Evolutionary conservation across 1,284 basidiomycete species (phyloP).

Genomic region (Austroboletus niveus): DNA sequence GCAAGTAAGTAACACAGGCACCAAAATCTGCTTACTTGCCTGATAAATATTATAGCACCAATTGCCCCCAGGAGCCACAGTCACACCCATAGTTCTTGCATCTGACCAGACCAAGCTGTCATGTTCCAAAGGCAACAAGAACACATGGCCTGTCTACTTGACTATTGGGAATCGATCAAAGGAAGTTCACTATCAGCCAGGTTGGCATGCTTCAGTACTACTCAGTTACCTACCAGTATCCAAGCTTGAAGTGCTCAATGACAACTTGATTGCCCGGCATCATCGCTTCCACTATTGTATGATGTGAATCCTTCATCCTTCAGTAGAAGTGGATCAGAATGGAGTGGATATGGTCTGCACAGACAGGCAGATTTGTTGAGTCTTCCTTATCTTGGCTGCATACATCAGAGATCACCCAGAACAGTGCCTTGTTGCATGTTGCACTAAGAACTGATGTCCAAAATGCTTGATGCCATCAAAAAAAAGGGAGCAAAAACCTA

Average conservation of each 20-base stretch:
- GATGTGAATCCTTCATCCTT: constrained; percentile 13
- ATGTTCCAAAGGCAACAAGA: constrained; percentile 19
- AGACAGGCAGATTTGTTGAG: background rate
- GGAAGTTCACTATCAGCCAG: constrained; percentile 3
- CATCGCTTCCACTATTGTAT: constrained; percentile 29
- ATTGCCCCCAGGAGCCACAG: background rate
- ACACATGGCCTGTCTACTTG: constrained; percentile 23
- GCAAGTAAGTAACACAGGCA: constrained; percentile 1
- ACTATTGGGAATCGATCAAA: constrained; percentile 22
- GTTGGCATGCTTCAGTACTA: constrained; percentile 7
- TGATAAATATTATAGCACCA: background rate
- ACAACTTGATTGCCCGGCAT: constrained; percentile 1
- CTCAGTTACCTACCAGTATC: constrained; percentile 23
- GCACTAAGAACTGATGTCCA: too few species aligned
- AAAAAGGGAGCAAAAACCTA: too few species aligned
- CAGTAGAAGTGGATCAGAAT: background rate
- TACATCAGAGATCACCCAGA: too few species aligned
- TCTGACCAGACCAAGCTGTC: constrained; percentile 17
- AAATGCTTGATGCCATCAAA: background rate
- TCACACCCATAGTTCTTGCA: constrained; percentile 12
- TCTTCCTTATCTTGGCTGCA: too few species aligned
- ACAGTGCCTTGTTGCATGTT: too few species aligned
- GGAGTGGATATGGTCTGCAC: background rate
- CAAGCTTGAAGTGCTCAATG: constrained; percentile 10
- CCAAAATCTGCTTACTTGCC: too few species aligned